phyloP scores from a whole-genome alignment of 2,329 filamentous ascomycete species.

The Aspergillus oerlinghausenensis region DNA sequence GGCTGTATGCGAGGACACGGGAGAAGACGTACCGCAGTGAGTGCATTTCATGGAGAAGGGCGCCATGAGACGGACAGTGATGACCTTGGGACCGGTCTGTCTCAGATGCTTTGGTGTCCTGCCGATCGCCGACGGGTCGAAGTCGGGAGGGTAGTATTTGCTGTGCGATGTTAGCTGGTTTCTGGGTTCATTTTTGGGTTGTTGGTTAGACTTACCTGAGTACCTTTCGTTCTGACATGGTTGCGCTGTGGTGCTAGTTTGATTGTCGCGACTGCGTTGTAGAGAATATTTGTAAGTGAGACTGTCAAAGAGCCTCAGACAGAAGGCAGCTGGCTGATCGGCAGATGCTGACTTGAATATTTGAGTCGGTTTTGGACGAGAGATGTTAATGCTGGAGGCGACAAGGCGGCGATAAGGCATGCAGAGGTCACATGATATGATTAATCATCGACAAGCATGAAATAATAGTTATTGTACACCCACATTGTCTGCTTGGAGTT shows the following conservation, averaged over 20 bases:
- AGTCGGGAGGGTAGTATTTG: conserved; percentile 66
- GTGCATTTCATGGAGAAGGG: conserved; percentile 77
- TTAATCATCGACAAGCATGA: neutral
- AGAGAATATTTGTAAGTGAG: neutral
- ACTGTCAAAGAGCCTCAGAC: neutral
- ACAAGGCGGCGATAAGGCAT: neutral
- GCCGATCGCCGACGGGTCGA: conserved; percentile 78
- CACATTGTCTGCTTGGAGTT: neutral
- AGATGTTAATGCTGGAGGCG: neutral
- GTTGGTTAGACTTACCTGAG: neutral
- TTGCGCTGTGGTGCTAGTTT: neutral
- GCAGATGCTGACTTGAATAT: neutral
- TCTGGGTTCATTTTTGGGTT: neutral
- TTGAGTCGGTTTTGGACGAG: neutral
- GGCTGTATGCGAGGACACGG: neutral
- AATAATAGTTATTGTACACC: neutral
- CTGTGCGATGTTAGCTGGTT: conserved; percentile 9
- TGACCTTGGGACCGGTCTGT: conserved; percentile 69
- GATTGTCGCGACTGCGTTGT: neutral
- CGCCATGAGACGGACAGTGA: conserved; percentile 86
- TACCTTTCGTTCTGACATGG: conserved; percentile 4
- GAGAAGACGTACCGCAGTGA: conserved; percentile 22
- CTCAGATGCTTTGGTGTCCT: conserved; percentile 56
- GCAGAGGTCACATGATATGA: neutral
- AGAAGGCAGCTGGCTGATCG: neutral